Conservation (phyloP, 169 alveolate species). For the Miamiensis avidus region DNA sequence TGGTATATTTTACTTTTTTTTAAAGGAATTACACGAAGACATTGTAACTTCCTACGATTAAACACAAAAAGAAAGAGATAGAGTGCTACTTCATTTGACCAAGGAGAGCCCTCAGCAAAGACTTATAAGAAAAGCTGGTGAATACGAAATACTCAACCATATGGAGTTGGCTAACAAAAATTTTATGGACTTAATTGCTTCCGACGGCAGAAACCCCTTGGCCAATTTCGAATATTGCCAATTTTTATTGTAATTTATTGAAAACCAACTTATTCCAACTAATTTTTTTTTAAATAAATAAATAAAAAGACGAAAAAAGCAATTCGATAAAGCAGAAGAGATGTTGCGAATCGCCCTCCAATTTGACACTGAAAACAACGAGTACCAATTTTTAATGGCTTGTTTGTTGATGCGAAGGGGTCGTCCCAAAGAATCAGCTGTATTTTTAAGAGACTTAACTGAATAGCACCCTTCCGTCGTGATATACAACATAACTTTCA, state of each 20-base stretch:
- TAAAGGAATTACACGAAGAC: conserved; percentile 22
- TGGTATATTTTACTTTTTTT: background rate
- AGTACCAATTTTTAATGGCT: conserved; percentile 40
- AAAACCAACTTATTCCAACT: too few relatives aligned
- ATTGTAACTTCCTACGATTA: conserved; percentile 19
- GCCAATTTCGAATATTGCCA: conserved; percentile 8
- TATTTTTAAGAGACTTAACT: conserved; percentile 5
- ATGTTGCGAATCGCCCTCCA: conserved; percentile 5
- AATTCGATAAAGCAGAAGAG: conserved; percentile 23
- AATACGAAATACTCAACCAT: conserved; percentile 35
- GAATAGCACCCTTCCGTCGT: conserved; percentile 23
- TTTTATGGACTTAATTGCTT: background rate
- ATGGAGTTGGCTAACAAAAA: conserved; percentile 31
- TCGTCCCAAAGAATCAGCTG: conserved; percentile 30
- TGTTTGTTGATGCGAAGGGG: conserved; percentile 28
- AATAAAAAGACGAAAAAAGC: background rate
- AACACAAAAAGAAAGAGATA: conserved; percentile 26
- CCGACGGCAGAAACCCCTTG: conserved; percentile 4
- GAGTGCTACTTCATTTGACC: conserved; percentile 22
- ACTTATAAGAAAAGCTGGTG: conserved; percentile 31
- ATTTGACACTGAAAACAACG: conserved; percentile 15
- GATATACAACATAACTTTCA: conserved; percentile 16
- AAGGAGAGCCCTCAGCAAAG: conserved; percentile 26
- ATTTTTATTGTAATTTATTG: background rate
- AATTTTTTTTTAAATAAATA: too few relatives aligned